phyloP scores from a whole-genome alignment of 1,284 basidiomycete species.

The Volvariella surrecta region DNA sequence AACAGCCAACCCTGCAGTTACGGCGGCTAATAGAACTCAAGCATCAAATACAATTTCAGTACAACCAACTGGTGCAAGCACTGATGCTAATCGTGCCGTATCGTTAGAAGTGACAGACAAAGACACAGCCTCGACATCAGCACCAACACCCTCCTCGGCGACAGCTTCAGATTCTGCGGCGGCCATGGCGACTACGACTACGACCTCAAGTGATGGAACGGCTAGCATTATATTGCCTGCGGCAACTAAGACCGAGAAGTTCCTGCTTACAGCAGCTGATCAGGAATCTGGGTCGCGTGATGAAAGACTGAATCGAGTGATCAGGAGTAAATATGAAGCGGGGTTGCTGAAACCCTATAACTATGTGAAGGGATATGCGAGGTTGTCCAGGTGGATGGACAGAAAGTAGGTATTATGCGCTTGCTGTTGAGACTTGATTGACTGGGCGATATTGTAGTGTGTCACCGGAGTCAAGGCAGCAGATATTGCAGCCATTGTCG shows the following conservation, averaged over 20 bases:
- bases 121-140: slow-evolving; percentile 6
- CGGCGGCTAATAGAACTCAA: slow-evolving; percentile 8
- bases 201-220: background rate
- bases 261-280: slow-evolving; percentile 92
- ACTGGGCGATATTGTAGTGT: slow-evolving; percentile 38
- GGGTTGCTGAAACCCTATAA: slow-evolving; percentile 94
- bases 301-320: slow-evolving; percentile 86
- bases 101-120: background rate
- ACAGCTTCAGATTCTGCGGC: slow-evolving; percentile 12
- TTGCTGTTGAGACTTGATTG: slow-evolving; percentile 5
- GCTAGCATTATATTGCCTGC: slow-evolving; percentile 41
- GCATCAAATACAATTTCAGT: slow-evolving; percentile 11
- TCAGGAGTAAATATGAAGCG: slow-evolving; percentile 95
- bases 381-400: slow-evolving; percentile 93
- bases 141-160: slow-evolving; percentile 3
- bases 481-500: slow-evolving; percentile 84
- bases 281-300: slow-evolving; percentile 89
- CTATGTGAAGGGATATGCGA: slow-evolving; percentile 90
- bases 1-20: slow-evolving; percentile 10
- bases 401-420: slow-evolving; percentile 46
- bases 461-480: slow-evolving; percentile 83
- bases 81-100: slow-evolving; percentile 9
- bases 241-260: slow-evolving; percentile 76
- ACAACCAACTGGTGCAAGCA: slow-evolving; percentile 11
- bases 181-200: slow-evolving; percentile 10